A percentile compares a stretch with the other conserved stretches of the same genome.
Conservation (phyloP, 2,329 filamentous ascomycete species). For the Sarocladium oryzae region DNA sequence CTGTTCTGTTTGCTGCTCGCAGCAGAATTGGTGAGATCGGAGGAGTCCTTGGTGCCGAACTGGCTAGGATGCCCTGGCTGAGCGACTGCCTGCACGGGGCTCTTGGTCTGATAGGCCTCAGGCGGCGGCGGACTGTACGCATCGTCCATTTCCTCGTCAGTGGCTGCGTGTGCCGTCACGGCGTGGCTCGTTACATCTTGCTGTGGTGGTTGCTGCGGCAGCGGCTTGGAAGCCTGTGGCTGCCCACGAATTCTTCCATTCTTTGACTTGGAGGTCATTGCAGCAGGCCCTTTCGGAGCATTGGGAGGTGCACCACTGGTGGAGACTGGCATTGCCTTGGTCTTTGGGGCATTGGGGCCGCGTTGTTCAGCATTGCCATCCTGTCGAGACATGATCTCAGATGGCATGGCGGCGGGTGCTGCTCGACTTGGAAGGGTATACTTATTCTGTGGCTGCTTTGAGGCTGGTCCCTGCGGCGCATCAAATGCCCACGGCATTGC, state of each 20-base stretch:
- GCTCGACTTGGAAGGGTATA: background rate
- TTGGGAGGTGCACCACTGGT: background rate
- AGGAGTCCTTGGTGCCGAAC: background rate
- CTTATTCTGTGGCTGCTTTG: slow-evolving; percentile 1
- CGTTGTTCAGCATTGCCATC: too few relatives aligned
- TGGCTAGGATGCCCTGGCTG: background rate
- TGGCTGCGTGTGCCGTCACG: too few relatives aligned
- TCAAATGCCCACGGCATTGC: slow-evolving; percentile 31
- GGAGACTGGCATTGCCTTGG: background rate
- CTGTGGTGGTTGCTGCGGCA: background rate
- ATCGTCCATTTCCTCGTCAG: background rate
- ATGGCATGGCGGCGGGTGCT: too few relatives aligned
- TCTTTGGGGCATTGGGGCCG: background rate
- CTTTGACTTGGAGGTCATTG: background rate
- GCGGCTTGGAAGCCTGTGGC: background rate
- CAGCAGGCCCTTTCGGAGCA: background rate
- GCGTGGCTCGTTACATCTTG: background rate
- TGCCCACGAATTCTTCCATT: background rate
- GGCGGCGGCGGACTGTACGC: slow-evolving; percentile 5
- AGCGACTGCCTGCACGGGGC: background rate
- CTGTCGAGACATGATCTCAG: too few relatives aligned
- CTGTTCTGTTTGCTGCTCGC: too few relatives aligned
- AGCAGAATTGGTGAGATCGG: too few relatives aligned
- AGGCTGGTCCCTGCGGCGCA: slow-evolving; percentile 10
- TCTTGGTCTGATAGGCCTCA: slow-evolving; percentile 5